Evolutionary conservation across 805 yeast genomes (phyloP).

Genomic region (Ogataea zsoltii): DNA sequence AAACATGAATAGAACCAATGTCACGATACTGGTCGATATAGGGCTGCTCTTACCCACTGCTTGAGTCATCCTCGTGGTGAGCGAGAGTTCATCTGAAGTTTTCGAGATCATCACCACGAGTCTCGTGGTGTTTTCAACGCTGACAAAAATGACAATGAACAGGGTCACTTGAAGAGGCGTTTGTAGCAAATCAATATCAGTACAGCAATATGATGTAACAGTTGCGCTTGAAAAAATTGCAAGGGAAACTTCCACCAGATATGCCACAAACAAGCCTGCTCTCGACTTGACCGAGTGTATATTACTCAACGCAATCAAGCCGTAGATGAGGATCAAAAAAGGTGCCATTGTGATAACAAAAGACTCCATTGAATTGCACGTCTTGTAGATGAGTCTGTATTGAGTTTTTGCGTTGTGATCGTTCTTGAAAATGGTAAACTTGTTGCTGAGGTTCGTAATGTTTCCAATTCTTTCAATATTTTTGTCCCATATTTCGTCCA

Average conservation of each 20-base stretch:
- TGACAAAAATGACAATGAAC: slow-evolving; percentile 41
- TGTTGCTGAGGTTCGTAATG: slow-evolving; percentile 2
- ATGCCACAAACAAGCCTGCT: slow-evolving; percentile 46
- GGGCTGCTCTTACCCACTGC: slow-evolving; percentile 40
- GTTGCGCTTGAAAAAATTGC: slow-evolving; percentile 46
- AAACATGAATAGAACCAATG: slow-evolving; percentile 26
- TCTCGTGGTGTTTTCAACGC: slow-evolving; percentile 50
- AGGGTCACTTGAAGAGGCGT: slow-evolving; percentile 44
- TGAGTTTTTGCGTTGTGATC: slow-evolving; percentile 7
- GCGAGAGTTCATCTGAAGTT: slow-evolving; percentile 44
- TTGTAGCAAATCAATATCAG: slow-evolving; percentile 36
- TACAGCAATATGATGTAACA: slow-evolving; percentile 38
- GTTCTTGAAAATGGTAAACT: slow-evolving; percentile 5
- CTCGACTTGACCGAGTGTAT: slow-evolving; percentile 46
- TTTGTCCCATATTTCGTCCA: slow-evolving; percentile 33
- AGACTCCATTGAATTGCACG: slow-evolving; percentile 24
- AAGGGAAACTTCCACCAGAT: slow-evolving; percentile 39
- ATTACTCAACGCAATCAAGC: slow-evolving; percentile 40
- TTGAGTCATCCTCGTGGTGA: slow-evolving; percentile 38
- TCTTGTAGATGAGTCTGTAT: slow-evolving; percentile 19
- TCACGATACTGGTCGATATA: slow-evolving; percentile 37
- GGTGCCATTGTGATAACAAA: slow-evolving; percentile 16
- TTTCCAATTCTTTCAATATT: slow-evolving; percentile 28
- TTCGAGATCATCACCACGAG: slow-evolving; percentile 41
- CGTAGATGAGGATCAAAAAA: slow-evolving; percentile 23